Percentiles rank a stretch among this genome's conserved stretches.
phyloP scores from a whole-genome alignment of 2,329 filamentous ascomycete genomes.

The Xylariaceae sp. region DNA sequence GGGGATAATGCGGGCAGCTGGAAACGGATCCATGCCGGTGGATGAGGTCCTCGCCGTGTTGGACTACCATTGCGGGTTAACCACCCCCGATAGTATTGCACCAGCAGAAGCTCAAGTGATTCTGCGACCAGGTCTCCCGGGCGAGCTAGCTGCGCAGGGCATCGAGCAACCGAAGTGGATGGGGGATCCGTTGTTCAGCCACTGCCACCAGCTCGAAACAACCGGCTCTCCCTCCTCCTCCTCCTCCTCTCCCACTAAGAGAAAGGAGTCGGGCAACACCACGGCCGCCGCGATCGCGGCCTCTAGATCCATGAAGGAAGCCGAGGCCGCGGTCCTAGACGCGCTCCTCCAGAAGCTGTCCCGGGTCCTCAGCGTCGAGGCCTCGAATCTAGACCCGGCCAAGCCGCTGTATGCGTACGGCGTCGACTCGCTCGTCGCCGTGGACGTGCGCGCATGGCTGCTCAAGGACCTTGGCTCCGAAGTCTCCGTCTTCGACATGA shows the following conservation, averaged over 20 bases:
- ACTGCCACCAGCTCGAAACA: constrained; percentile 14
- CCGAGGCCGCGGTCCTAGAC: constrained; percentile 20
- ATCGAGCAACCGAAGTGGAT: constrained; percentile 20
- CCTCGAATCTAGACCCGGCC: constrained; percentile 19
- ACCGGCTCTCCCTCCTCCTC: too few relatives aligned
- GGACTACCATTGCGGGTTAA: constrained; percentile 22
- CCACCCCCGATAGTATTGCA: background rate
- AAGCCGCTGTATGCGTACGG: constrained; percentile 22
- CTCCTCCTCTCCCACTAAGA: too few relatives aligned
- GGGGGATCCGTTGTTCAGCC: constrained; percentile 23
- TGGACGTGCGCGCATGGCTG: constrained; percentile 23
- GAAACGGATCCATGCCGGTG: constrained; percentile 11
- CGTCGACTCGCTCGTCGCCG: constrained; percentile 26
- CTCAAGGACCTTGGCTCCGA: constrained; percentile 23
- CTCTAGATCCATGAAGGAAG: constrained; percentile 20
- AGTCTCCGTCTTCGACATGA: constrained; percentile 26
- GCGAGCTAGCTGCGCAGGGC: constrained; percentile 20
- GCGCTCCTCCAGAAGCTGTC: constrained; percentile 25
- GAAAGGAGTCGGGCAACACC: too few relatives aligned
- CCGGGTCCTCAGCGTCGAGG: constrained; percentile 19
- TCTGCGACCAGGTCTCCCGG: constrained; percentile 23
- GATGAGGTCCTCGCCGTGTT: constrained; percentile 19
- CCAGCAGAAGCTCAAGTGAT: constrained; percentile 19
- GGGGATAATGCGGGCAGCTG: constrained; percentile 12
- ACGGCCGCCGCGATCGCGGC: constrained; percentile 17